Evolutionary conservation across 257 asterid genomes (phyloP).

Genomic region (Perilla frutescens): DNA sequence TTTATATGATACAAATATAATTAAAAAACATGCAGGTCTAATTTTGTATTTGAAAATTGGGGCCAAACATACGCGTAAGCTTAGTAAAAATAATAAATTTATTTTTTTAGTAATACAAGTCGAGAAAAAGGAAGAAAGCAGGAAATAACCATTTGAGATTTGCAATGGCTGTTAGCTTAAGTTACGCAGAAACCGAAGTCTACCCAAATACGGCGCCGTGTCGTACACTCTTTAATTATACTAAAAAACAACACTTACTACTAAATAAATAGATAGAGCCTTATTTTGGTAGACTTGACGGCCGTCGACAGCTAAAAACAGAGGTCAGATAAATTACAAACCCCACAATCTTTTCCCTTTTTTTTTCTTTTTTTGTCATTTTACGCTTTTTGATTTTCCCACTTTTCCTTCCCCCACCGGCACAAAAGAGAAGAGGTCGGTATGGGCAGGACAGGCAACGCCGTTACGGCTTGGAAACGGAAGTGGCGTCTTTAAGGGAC

Average conservation of each 20-base stretch:
- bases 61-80: neutral
- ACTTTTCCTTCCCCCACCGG: too few relatives aligned
- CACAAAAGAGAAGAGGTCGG: too few relatives aligned
- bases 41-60: neutral
- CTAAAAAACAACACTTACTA: neutral
- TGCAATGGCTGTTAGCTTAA: constrained; percentile 40
- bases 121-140: constrained; percentile 27
- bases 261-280: constrained; percentile 31
- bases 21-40: neutral
- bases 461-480: constrained; percentile 54
- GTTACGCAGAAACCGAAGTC: constrained; percentile 52
- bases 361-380: neutral
- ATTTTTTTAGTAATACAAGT: neutral
- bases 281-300: constrained; percentile 65
- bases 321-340: constrained; percentile 18
- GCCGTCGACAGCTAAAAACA: constrained; percentile 38
- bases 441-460: too few relatives aligned
- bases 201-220: constrained; percentile 64
- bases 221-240: constrained; percentile 22
- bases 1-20: too few relatives aligned
- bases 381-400: constrained; percentile 2
- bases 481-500: constrained; percentile 58
- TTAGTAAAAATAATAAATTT: too few relatives aligned
- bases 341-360: neutral
- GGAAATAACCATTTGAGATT: constrained; percentile 31